Evolutionary conservation across 1,284 basidiomycete genomes (phyloP), one percentile per base, ranked within the genome.

Genomic region (Ustilago nuda): DNA sequence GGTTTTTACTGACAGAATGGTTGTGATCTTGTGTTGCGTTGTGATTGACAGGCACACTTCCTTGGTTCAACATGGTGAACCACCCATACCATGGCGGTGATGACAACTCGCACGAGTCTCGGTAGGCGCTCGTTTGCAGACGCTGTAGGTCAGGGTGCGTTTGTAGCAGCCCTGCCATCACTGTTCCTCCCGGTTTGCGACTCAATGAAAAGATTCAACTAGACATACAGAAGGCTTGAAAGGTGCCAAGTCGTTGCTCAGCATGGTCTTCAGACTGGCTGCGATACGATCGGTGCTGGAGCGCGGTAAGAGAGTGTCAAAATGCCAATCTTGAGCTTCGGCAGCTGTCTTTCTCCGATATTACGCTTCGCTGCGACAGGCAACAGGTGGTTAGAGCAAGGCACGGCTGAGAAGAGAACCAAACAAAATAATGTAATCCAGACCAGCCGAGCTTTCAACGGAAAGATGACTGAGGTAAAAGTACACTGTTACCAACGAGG

Each of bases 51-150:
- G 82, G 79, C 52, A 73, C 77, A n/a, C 46, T 85, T 11, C 84
- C 84, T 17, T 85, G 83, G 84, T 85, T 85, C 84, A 85, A 85
- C 76, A 30, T 84, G 48, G 78, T 82, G 58, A 72, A 84, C 71
- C 84, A 85, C 78, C 63, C 76, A 71, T 80, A 82, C 74, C 84
- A 85, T 62, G 75, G 62, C 58, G 56, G 54, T 11, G 52, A 59
- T 61, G 27, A 56, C 69, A 64, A 46, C 72, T 57, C 66, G 56
- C 60, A 69, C 36, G 63, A 69, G 46, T 74, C 72, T 37, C 69
- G 66, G 36, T 73, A 56, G 19, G 37, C 35, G 19, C 17, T 11
- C 39, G 7, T 15, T 41, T 6, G 39, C 39, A 41, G 19, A 19
- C n/a, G 11, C 30, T 53, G 51, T 35, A 27, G 3, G 23, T 27